Evolutionary conservation across 225 moss, liverwort and hornwort species (phyloP).

Genomic region (Neckera pumila): DNA sequence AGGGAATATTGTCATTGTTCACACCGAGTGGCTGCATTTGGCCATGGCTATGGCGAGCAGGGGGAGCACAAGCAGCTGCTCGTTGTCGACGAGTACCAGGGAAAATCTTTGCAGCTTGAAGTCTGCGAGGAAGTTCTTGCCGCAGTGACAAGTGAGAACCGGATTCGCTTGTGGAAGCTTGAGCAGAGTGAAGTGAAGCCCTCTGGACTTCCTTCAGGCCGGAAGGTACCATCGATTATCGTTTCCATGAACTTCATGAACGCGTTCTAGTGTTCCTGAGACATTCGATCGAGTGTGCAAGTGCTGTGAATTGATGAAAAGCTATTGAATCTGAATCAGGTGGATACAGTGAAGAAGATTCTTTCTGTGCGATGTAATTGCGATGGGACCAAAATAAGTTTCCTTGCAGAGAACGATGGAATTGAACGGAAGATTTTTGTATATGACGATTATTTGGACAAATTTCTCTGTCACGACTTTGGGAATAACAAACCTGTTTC

Average conservation of each 20-base stretch:
- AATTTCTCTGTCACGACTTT: slow-evolving; percentile 53
- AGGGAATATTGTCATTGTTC: no score
- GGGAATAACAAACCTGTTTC: slow-evolving; percentile 46
- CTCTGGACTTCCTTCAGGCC: slow-evolving; percentile 52
- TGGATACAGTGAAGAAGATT: slow-evolving; percentile 33
- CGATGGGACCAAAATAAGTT: slow-evolving; percentile 73
- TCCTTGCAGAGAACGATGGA: slow-evolving; percentile 28
- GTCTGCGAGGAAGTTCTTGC: slow-evolving; percentile 21
- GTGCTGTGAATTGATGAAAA: not conserved
- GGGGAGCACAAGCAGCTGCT: slow-evolving; percentile 34
- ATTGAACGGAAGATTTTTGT: slow-evolving; percentile 34
- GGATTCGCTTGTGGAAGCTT: slow-evolving; percentile 64
- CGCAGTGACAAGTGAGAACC: slow-evolving; percentile 42
- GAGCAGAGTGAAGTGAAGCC: slow-evolving; percentile 30
- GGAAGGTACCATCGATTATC: slow-evolving; percentile 29
- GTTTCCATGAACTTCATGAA: not conserved
- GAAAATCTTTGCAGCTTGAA: slow-evolving; percentile 22
- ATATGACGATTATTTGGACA: slow-evolving; percentile 69
- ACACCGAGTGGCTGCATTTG: not conserved
- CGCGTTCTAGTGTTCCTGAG: not conserved
- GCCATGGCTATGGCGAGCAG: not conserved
- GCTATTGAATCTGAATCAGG: slow-evolving; percentile 4
- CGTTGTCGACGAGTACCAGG: slow-evolving; percentile 32
- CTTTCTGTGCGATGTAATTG: slow-evolving; percentile 54
- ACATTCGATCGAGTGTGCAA: not conserved